A percentile compares a stretch with the other conserved stretches of the same genome.
These are phyloP conservation scores for barley (Hordeum vulgare) DNA, from an alignment of 176 grass and related monocot species.

Conservation along the genomic window MorexV3_pseudomolecules_assembly NC_058520.1:155032894-155033393, in stretches of 20 bases:
- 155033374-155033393: no score
- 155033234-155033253: not conserved
- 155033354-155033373: no score
- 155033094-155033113: conserved; percentile 18
- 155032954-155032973: not conserved
- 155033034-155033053: conserved; percentile 70
- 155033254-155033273: not conserved
- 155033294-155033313: not conserved
- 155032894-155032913: not conserved
- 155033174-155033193: not conserved
- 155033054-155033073: conserved; percentile 64
- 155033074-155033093: conserved; percentile 1
- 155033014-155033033: conserved; percentile 63
- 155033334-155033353: not conserved
- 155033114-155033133: not conserved
- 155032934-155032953: not conserved
- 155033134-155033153: conserved; percentile 3
- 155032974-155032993: not conserved
- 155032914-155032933: not conserved
- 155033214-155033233: not conserved
- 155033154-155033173: not conserved
- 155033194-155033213: not conserved
- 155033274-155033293: not conserved
- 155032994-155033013: conserved; percentile 27
- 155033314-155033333: not conserved